Evolutionary conservation across 306 rosid species (phyloP).

Genomic region (apple (Malus domestica)): ASM211411v1 NC_041797.1:16422001-16422500

Average conservation of each 20-base stretch:
- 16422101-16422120: neutral
- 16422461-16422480: neutral
- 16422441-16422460: neutral
- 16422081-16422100: neutral
- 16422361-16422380: neutral
- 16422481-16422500: neutral
- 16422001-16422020: neutral
- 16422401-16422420: neutral
- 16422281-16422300: neutral
- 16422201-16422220: neutral
- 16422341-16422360: neutral
- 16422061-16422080: neutral
- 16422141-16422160: neutral
- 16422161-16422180: slow-evolving; percentile 1
- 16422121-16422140: neutral
- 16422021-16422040: neutral
- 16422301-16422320: neutral
- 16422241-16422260: neutral
- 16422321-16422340: neutral
- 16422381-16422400: neutral
- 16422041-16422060: neutral
- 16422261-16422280: neutral
- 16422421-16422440: neutral
- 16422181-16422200: neutral
- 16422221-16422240: neutral